Evolutionary conservation across 176 grass and related monocot genomes (phyloP).

Genomic region (Carex cristatella): DNA sequence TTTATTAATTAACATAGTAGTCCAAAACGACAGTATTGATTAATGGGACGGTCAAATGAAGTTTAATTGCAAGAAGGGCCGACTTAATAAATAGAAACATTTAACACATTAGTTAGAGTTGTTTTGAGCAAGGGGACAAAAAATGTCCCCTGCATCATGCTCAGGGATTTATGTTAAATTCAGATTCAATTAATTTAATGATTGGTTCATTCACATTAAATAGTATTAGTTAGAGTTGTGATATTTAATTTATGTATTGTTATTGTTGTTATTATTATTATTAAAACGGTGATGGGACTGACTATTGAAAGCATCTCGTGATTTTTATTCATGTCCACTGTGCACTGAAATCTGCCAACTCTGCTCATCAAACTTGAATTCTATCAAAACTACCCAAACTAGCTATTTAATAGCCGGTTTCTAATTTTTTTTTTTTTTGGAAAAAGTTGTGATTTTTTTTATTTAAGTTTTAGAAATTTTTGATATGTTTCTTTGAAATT

Average conservation of each 20-base stretch:
- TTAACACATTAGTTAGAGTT: neutral
- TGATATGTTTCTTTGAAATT: no score
- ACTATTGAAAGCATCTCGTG: neutral
- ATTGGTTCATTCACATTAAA: neutral
- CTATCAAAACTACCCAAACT: no score
- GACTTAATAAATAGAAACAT: neutral
- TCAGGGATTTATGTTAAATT: neutral
- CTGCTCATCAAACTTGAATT: no score
- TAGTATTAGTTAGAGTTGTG: neutral
- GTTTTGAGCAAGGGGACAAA: neutral
- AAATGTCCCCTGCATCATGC: neutral
- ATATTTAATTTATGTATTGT: no score
- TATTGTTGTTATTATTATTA: neutral
- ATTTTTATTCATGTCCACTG: no score
- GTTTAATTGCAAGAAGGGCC: neutral
- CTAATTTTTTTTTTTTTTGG: no score
- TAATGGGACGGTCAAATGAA: no score
- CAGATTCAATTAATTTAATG: neutral
- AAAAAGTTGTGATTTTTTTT: no score
- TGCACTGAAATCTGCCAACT: no score
- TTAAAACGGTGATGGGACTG: neutral
- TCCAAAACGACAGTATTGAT: neutral
- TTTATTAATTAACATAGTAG: neutral
- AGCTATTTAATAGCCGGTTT: no score
- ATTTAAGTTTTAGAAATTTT: no score